These are phyloP conservation scores for Suillus fuscotomentosus DNA, from an alignment of 768 basidiomycete species.

Conservation along the genomic window DNA sequence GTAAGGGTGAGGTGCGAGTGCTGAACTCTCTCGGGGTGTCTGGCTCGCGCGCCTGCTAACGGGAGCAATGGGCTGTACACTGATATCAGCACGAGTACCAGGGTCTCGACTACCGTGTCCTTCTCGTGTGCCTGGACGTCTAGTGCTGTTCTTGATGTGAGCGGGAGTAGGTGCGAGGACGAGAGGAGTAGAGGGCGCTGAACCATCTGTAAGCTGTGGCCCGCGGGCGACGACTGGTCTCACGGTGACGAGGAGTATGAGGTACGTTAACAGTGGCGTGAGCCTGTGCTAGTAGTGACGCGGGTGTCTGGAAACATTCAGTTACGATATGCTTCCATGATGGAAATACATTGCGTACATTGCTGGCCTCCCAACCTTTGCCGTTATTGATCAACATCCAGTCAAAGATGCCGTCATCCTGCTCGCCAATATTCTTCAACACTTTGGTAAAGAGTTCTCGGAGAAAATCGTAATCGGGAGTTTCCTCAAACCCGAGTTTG, in stretches of 20 bases:
- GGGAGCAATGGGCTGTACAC: constrained; percentile 67
- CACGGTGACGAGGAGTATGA: constrained; percentile 52
- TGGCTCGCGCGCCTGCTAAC: constrained; percentile 69
- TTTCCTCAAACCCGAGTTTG: constrained; percentile 96
- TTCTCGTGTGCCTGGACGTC: constrained; percentile 46
- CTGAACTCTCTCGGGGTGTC: constrained; percentile 48
- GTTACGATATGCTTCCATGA: constrained; percentile 7
- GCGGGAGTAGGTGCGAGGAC: constrained; percentile 66
- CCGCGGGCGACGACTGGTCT: constrained; percentile 56
- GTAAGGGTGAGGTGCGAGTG: constrained; percentile 68
- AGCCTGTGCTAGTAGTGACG: constrained; percentile 44
- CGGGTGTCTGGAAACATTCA: constrained; percentile 36
- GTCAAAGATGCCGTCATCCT: constrained; percentile 91
- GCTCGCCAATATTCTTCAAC: constrained; percentile 81
- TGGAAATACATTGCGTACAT: constrained; percentile 48
- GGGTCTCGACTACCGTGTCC: constrained; percentile 51
- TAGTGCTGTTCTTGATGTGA: constrained; percentile 58
- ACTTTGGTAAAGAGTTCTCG: constrained; percentile 93
- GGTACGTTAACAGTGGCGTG: constrained; percentile 57
- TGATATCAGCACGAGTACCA: constrained; percentile 40
- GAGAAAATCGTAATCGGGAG: constrained; percentile 97
- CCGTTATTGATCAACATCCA: constrained; percentile 96
- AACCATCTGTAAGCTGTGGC: constrained; percentile 55
- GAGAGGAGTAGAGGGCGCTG: constrained; percentile 54
- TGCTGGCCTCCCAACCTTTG: constrained; percentile 93